A percentile compares a stretch with the other conserved stretches of the same genome.
These are phyloP conservation scores for Sophora flavescens DNA, from an alignment of 306 rosid species.

Conservation along the genomic window DNA sequence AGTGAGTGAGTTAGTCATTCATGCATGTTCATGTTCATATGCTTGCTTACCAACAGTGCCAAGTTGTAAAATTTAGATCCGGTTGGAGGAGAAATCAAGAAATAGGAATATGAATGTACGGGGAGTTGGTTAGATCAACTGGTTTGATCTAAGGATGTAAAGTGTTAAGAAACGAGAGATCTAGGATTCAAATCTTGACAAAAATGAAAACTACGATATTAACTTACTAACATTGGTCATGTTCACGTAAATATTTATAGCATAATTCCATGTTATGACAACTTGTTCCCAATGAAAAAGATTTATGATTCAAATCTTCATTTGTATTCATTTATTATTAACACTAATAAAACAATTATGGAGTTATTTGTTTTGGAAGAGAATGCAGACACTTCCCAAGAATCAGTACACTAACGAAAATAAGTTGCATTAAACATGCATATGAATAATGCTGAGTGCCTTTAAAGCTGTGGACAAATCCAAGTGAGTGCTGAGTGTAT, in stretches of 20 bases:
- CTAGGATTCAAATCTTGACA: too few relatives aligned
- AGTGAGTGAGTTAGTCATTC: neutral
- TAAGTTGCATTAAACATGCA: slow-evolving; percentile 5
- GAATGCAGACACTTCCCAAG: slow-evolving; percentile 18
- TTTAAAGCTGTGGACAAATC: slow-evolving; percentile 36
- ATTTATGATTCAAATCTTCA: neutral
- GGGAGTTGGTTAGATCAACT: too few relatives aligned
- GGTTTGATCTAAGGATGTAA: too few relatives aligned
- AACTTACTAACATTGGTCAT: too few relatives aligned
- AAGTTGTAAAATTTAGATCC: neutral
- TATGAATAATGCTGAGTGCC: slow-evolving; percentile 32
- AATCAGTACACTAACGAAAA: slow-evolving; percentile 16
- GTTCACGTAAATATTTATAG: neutral
- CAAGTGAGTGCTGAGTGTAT: slow-evolving; percentile 14
- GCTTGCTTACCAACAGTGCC: neutral
- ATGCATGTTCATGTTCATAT: neutral
- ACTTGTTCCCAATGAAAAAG: neutral
- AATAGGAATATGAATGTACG: neutral
- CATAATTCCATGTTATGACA: neutral
- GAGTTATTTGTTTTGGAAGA: neutral
- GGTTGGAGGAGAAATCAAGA: neutral
- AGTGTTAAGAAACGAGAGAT: too few relatives aligned
- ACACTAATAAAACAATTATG: neutral
- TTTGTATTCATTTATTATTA: neutral
- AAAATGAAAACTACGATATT: too few relatives aligned